phyloP scores from a whole-genome alignment of 495 filamentous ascomycete species.

The Neurospora terricola region DNA sequence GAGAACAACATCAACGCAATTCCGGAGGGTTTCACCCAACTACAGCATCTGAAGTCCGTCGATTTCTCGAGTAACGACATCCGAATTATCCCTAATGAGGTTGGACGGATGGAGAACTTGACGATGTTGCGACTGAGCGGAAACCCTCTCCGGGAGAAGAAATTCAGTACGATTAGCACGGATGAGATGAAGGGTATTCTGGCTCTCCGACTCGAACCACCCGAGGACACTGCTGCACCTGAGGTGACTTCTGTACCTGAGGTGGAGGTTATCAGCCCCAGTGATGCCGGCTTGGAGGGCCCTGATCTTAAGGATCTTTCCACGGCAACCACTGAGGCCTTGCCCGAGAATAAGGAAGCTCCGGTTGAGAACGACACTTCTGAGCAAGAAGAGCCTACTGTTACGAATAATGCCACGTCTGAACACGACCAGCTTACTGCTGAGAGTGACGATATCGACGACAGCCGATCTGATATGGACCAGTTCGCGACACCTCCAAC shows the following conservation, averaged over 20 bases:
- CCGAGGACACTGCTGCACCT: slow-evolving; percentile 13
- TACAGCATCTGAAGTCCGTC: slow-evolving; percentile 57
- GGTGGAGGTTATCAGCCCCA: neutral
- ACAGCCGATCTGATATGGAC: slow-evolving; percentile 57
- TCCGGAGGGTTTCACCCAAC: slow-evolving; percentile 60
- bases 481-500: slow-evolving; percentile 49
- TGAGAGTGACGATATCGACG: slow-evolving; percentile 25
- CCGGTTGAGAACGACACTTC: neutral
- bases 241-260: neutral
- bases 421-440: slow-evolving; percentile 1
- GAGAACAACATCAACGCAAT: slow-evolving; percentile 68
- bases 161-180: slow-evolving; percentile 66
- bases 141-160: slow-evolving; percentile 82
- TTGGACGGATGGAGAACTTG: slow-evolving; percentile 73
- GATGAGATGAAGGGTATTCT: slow-evolving; percentile 76
- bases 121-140: slow-evolving; percentile 63
- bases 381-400: neutral
- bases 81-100: slow-evolving; percentile 58
- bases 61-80: slow-evolving; percentile 83
- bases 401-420: neutral
- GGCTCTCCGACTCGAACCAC: slow-evolving; percentile 55
- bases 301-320: neutral
- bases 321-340: neutral
- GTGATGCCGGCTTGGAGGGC: neutral
- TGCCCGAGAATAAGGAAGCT: neutral